phyloP scores from a whole-genome alignment of 352 stramenopile species.

The Phytophthora crassamura region DNA sequence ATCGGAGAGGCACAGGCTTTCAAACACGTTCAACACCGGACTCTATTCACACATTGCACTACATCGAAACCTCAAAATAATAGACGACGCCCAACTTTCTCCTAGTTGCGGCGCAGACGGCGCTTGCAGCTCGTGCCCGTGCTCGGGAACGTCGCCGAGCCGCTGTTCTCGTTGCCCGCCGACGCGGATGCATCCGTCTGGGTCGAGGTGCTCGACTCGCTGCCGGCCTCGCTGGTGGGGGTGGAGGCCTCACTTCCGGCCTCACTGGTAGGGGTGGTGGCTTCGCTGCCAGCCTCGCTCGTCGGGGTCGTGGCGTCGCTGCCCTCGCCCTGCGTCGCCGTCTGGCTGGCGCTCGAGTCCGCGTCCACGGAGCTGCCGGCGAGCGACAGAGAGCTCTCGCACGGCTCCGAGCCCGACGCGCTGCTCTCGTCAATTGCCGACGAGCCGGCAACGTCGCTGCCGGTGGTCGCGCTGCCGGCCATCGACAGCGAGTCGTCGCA shows the following conservation, averaged over 20 bases:
- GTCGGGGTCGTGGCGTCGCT: slow-evolving; percentile 14
- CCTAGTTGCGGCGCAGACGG: slow-evolving; percentile 33
- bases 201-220: slow-evolving; percentile 13
- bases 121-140: slow-evolving; percentile 36
- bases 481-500: slow-evolving; percentile 17
- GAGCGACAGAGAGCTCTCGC: slow-evolving; percentile 26
- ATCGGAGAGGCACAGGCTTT: not conserved
- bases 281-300: slow-evolving; percentile 8
- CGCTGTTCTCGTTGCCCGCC: slow-evolving; percentile 16
- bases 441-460: slow-evolving; percentile 23
- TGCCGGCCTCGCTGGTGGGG: slow-evolving; percentile 17
- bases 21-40: slow-evolving; percentile 6
- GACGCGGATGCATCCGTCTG: slow-evolving; percentile 22
- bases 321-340: slow-evolving; percentile 11
- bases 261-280: not conserved
- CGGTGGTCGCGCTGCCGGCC: slow-evolving; percentile 8
- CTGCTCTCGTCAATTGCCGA: slow-evolving; percentile 25
- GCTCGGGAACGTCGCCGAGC: slow-evolving; percentile 25
- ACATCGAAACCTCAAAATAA: slow-evolving; percentile 18
- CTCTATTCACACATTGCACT: slow-evolving; percentile 20
- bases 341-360: slow-evolving; percentile 12
- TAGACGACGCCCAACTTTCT: slow-evolving; percentile 2
- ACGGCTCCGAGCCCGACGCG: slow-evolving; percentile 25
- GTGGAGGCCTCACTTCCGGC: slow-evolving; percentile 11
- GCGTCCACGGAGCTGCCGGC: slow-evolving; percentile 16